Evolutionary conservation across 208 protist species (phyloP).

Genomic region (Acanthamoeba culbertsoni): DNA sequence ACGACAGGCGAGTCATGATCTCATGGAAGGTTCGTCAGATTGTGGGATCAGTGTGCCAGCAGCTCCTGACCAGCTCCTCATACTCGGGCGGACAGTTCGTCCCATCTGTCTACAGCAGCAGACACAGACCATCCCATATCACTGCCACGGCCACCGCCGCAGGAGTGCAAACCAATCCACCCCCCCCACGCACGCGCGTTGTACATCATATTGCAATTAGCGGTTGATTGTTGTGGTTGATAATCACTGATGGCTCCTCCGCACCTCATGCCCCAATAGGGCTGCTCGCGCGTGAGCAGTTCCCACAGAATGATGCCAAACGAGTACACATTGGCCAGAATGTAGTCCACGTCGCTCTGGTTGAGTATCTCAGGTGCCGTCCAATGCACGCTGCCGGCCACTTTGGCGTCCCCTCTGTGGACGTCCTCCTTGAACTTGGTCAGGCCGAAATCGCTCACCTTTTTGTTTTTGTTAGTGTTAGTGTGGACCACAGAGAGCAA

Average conservation of each 20-base stretch:
- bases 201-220: neutral
- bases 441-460: constrained; percentile 60
- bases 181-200: neutral
- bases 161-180: neutral
- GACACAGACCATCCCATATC: neutral
- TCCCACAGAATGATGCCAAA: neutral
- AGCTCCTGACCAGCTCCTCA: neutral
- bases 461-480: constrained; percentile 76
- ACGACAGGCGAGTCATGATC: neutral
- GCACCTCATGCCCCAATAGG: neutral
- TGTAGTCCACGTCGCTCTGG: neutral
- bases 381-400: neutral
- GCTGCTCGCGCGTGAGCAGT: neutral
- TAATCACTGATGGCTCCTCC: too few species aligned
- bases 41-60: neutral
- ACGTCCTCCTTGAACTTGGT: neutral
- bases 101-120: neutral
- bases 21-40: neutral
- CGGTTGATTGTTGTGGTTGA: too few species aligned
- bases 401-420: neutral
- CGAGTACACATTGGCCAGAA: neutral
- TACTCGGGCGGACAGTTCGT: neutral
- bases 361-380: neutral
- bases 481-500: too few species aligned
- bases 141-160: neutral